Evolutionary conservation across 164 flowering plant species (phyloP), one percentile per base, ranked within the genome.

Genomic region (Dillenia suffruticosa): DNA sequence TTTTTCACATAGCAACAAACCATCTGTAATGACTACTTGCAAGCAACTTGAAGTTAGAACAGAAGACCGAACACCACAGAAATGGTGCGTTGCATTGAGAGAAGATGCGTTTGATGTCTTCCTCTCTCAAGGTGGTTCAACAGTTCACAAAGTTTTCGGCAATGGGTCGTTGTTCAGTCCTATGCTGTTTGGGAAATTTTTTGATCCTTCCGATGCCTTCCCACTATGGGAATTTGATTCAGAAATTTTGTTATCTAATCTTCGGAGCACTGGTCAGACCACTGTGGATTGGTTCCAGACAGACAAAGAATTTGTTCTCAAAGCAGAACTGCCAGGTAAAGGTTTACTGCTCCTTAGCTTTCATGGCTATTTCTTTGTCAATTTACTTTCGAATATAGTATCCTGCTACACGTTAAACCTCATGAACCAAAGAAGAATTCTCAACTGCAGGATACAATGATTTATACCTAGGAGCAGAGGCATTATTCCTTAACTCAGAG

Each of bases 171-270:
- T 90, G 54, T 93, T 90, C 72, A 90, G 97, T 65, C 96, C 97
- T 0, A 58, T 85, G 56, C 62, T 89, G 76, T 93, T 87, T 61
- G 94, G 91, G 11, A 90, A 87, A 50, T 90, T 83, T 63, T 93
- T 93, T 60, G 96, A 93, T 69, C 98, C 97, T 40, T 83, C 96
- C 9, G 98, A 89, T 75, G 97, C 98, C 9, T 93, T 93, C 72
- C 97, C 97, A 2, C 68, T 88, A 0, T 93, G 97, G 98, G 97
- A 90, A 45, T 88, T 93, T 56, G 90, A 93, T 17, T 71, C 93
- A 0, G 86, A 84, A 50, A 58, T 72, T 44, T 72, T 90, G 63
- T 57, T 90, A 44, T 70, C 85, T 1, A 69, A 68, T 54, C 72
- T 76, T 11, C 65, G 74, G 24, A 72, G 68, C 57, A 74, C 81